Evolutionary conservation across 2,329 filamentous ascomycete species (phyloP).

Genomic region (Leptographium galeiforme): DNA sequence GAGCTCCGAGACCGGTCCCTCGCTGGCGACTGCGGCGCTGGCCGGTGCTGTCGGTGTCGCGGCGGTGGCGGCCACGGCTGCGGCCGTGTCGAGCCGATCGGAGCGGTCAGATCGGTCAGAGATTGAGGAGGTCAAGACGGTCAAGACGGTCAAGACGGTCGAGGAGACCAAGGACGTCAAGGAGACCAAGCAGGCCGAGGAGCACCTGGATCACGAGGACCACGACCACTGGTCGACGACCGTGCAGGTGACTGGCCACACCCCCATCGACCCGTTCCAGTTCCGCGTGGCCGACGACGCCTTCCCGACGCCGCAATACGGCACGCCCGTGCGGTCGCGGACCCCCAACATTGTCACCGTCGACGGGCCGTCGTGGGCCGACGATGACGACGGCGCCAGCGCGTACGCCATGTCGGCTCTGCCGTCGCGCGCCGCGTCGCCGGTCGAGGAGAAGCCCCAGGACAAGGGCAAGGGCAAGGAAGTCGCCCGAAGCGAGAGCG

Average conservation of each 20-base stretch:
- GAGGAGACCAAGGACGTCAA: too few species aligned
- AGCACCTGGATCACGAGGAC: not conserved
- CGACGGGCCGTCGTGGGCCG: slow-evolving; percentile 11
- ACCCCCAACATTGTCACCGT: slow-evolving; percentile 18
- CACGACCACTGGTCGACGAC: not conserved
- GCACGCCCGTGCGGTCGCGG: slow-evolving; percentile 25
- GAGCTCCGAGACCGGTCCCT: too few species aligned
- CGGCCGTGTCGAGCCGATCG: not conserved
- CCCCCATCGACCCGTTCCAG: slow-evolving; percentile 40
- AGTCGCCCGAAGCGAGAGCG: not conserved
- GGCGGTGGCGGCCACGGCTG: not conserved
- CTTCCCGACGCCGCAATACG: slow-evolving; percentile 30
- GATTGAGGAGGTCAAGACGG: too few species aligned
- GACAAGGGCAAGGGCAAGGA: not conserved
- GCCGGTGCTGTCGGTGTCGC: not conserved
- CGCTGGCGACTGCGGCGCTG: not conserved
- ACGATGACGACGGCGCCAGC: slow-evolving; percentile 22
- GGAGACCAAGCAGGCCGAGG: too few species aligned
- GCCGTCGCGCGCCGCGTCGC: not conserved
- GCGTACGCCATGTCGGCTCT: not conserved
- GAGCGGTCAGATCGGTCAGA: too few species aligned
- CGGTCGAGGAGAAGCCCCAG: not conserved
- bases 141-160: too few species aligned
- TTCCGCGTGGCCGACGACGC: slow-evolving; percentile 40
- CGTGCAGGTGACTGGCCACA: not conserved